phyloP scores from a whole-genome alignment of 345 rosid species.

The Hypericum androsaemum region DNA sequence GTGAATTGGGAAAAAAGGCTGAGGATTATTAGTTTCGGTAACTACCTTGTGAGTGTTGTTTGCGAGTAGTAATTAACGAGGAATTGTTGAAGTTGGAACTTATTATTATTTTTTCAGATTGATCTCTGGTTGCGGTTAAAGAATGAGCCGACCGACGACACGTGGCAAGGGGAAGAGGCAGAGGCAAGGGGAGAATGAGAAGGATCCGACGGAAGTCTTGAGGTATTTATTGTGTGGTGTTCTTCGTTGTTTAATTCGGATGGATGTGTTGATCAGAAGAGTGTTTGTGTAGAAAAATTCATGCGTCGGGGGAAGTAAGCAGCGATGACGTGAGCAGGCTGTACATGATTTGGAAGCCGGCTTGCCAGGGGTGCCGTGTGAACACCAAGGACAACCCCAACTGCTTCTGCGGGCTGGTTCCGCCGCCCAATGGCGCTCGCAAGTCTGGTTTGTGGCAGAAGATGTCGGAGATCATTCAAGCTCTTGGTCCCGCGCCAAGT shows the following conservation, averaged over 20 bases:
- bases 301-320: slow-evolving; percentile 46
- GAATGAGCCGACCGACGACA: slow-evolving; percentile 67
- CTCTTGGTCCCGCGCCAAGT: slow-evolving; percentile 63
- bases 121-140: slow-evolving; percentile 14
- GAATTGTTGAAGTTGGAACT: neutral
- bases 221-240: no score
- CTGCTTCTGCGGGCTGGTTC: slow-evolving; percentile 81
- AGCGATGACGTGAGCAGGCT: slow-evolving; percentile 56
- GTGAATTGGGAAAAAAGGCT: no score
- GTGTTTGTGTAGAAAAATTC: slow-evolving; percentile 57
- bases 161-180: slow-evolving; percentile 61
- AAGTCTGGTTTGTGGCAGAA: slow-evolving; percentile 95
- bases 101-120: neutral
- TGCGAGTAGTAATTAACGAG: neutral
- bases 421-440: slow-evolving; percentile 73
- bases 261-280: slow-evolving; percentile 7
- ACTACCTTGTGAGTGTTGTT: no score
- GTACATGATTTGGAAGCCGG: slow-evolving; percentile 61
- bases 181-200: slow-evolving; percentile 33
- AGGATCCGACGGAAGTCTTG: slow-evolving; percentile 42
- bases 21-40: no score
- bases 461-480: slow-evolving; percentile 48
- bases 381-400: slow-evolving; percentile 90
- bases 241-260: no score
- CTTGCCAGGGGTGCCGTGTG: slow-evolving; percentile 91